Evolutionary conservation across 2,329 filamentous ascomycete genomes (phyloP).

Genomic region (Colletotrichum costaricense): DNA sequence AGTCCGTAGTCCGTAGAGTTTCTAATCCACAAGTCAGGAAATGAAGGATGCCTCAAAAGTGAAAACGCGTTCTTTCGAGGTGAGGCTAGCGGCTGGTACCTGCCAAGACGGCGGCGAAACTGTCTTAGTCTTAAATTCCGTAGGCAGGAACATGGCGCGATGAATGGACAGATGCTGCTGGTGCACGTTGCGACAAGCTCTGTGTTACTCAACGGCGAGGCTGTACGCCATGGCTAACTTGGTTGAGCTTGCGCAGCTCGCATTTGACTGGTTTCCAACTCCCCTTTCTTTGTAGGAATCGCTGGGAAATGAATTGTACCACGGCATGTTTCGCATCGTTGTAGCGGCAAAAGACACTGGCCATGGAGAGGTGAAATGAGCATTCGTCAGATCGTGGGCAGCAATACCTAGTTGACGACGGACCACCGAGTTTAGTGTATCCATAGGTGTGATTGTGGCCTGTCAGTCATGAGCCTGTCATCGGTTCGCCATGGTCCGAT

Average conservation of each 20-base stretch:
- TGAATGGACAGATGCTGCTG: not conserved
- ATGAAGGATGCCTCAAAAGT: not conserved
- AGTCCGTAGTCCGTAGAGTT: not conserved
- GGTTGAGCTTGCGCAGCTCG: not conserved
- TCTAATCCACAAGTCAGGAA: not conserved
- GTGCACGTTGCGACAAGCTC: conserved; percentile 4
- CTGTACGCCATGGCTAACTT: not conserved
- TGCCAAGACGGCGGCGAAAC: conserved; percentile 21
- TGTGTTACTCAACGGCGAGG: conserved; percentile 19
- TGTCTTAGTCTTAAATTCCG: conserved; percentile 12
- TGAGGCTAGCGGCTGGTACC: conserved; percentile 4
- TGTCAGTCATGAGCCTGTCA: conserved; percentile 4
- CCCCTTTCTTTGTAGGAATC: not conserved
- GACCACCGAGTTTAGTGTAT: not conserved
- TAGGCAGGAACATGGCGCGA: not conserved
- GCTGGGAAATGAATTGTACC: not conserved
- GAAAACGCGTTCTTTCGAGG: not conserved
- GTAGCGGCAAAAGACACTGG: not conserved
- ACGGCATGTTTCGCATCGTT: not conserved
- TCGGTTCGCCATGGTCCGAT: conserved; percentile 27
- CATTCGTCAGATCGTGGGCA: not conserved
- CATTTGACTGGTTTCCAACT: not conserved
- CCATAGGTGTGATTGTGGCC: not conserved
- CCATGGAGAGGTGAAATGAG: not conserved
- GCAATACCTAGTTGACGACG: not conserved